phyloP scores from a whole-genome alignment of 495 filamentous ascomycete genomes.

The Bathelium albidoporum region DNA sequence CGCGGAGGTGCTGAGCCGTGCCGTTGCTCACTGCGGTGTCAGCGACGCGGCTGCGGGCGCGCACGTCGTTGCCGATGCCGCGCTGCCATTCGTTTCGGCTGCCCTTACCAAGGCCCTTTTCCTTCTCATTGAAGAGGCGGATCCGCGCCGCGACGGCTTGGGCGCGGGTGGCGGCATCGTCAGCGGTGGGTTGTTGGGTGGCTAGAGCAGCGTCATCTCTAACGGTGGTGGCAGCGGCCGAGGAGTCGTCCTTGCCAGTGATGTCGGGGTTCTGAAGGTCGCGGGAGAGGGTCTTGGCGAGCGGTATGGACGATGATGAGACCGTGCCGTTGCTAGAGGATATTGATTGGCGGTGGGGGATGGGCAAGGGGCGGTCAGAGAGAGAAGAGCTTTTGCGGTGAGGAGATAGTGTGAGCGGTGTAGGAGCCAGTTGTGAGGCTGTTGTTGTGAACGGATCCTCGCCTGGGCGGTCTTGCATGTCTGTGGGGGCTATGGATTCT shows the following conservation, averaged over 20 bases:
- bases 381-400: background rate
- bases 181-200: background rate
- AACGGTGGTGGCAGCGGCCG: background rate
- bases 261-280: background rate
- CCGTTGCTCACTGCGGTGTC: too few relatives aligned
- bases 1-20: too few relatives aligned
- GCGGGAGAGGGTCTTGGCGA: slow-evolving; percentile 1
- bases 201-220: background rate
- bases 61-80: background rate
- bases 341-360: background rate
- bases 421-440: too few relatives aligned
- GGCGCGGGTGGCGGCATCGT: background rate
- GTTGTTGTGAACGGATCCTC: background rate
- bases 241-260: background rate
- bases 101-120: background rate
- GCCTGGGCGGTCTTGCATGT: background rate
- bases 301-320: background rate
- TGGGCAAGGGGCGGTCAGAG: background rate
- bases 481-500: background rate
- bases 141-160: slow-evolving; percentile 1
- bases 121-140: slow-evolving; percentile 4
- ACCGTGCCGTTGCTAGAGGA: background rate
- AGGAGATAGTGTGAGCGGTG: background rate
- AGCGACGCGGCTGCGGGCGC: background rate
- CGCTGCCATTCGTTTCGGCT: background rate